Evolutionary conservation across 371 early-diverging fungal species (phyloP), one percentile per base, ranked within the genome.

Genomic region (Syncephalastrum sp.): DNA sequence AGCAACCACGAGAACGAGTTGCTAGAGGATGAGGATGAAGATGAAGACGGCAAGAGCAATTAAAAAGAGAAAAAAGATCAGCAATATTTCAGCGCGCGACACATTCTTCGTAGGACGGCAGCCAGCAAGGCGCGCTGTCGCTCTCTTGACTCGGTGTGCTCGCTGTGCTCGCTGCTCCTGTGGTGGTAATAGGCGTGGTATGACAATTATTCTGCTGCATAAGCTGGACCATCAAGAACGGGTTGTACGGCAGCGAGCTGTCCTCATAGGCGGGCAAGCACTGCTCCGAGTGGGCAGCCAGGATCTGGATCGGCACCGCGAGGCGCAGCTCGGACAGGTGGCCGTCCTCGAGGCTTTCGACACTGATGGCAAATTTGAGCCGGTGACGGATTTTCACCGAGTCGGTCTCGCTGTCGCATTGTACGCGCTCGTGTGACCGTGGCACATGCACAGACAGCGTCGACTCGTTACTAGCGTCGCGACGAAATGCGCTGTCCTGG

Each of bases 311-410:
- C 1, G 66, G 66, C 14, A 75, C 43, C 16, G 68, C 46, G 2
- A 68, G 67, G 3, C 75, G 54, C 16, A 75, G 38, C 51, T 75
- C 75, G 12, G 70, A 68, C 10, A 72, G 45, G 48, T 70, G 70
- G 15, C 73, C 69, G 53, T 70, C 72, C n/a, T 56, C 49, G 0
- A 65, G 69, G 59, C 69, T 68, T 27, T 58, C 52, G 12, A 73
- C 46, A 12, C 56, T 63, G n/a, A 73, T 54, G 12, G 67, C 57
- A 56, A 69, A 67, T 24, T 73, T 69, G n/a, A 73, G 45, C 12
- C 68, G 68, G 47, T 75, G 76, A 42, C 68, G 58, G 25, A 75
- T 70, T 21, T 63, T 51, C 23, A 75, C 63, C 5, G 53, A 29
- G 6, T 70, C 66, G 41, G 66, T 70, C 27, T 63, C 57, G 33